Percentiles rank a stretch among this genome's conserved stretches.
phyloP scores from a whole-genome alignment of 805 yeast genomes.

The Metschnikowia continentalis region DNA sequence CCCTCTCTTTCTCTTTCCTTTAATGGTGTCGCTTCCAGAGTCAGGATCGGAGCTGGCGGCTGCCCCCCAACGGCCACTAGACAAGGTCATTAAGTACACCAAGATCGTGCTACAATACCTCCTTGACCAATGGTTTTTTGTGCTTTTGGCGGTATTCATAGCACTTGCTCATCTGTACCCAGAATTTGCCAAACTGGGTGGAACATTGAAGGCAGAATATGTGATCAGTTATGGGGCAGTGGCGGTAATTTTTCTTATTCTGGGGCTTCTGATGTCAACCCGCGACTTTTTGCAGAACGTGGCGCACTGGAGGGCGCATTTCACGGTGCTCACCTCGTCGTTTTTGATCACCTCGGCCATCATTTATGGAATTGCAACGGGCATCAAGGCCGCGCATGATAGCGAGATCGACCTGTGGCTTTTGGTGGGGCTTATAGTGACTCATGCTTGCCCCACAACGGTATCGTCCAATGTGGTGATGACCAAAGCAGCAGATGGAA shows the following conservation, averaged over 20 bases:
- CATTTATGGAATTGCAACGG: conserved; percentile 69
- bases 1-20: background rate
- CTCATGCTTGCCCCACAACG: conserved; percentile 88
- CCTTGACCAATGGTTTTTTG: conserved; percentile 68
- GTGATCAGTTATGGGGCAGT: conserved; percentile 83
- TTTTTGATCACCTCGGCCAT: conserved; percentile 69
- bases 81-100: background rate
- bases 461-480: conserved; percentile 89
- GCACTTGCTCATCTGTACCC: conserved; percentile 78
- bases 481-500: conserved; percentile 85
- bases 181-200: conserved; percentile 78
- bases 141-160: conserved; percentile 65
- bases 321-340: conserved; percentile 60
- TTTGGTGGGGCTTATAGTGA: conserved; percentile 74
- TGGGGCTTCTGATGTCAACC: conserved; percentile 76
- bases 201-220: conserved; percentile 68
- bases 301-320: conserved; percentile 78
- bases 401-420: conserved; percentile 68
- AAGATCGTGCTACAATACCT: conserved; percentile 23
- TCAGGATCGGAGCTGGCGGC: background rate
- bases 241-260: conserved; percentile 75
- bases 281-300: conserved; percentile 57
- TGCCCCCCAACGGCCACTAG: background rate
- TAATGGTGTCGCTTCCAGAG: background rate
- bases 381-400: conserved; percentile 55